phyloP scores from a whole-genome alignment of 2,329 filamentous ascomycete genomes.

The Alternaria triticina region DNA sequence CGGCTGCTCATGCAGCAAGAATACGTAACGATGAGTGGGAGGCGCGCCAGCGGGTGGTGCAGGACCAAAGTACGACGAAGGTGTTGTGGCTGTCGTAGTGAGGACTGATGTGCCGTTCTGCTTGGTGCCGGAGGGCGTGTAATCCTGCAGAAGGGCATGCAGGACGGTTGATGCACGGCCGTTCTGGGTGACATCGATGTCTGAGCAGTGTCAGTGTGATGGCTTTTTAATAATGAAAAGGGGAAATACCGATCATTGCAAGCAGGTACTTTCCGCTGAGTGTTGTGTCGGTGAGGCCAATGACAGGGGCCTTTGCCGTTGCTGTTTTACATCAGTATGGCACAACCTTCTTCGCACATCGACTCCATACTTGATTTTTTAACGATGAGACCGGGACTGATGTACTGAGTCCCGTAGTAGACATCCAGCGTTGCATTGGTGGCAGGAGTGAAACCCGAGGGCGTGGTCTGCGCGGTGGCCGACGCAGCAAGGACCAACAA shows the following conservation, averaged over 20 bases:
- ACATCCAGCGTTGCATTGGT: constrained; percentile 35
- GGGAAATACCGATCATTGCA: constrained; percentile 36
- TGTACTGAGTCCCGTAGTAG: constrained; percentile 38
- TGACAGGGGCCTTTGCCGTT: constrained; percentile 24
- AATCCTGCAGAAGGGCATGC: constrained; percentile 40
- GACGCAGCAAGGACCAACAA: constrained; percentile 19
- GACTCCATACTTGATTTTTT: constrained; percentile 33
- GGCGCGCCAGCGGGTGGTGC: constrained; percentile 37
- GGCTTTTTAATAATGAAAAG: constrained; percentile 13
- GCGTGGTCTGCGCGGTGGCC: constrained; percentile 29
- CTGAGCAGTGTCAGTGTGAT: neutral
- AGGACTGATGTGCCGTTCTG: constrained; percentile 33
- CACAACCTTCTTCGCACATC: neutral
- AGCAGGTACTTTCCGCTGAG: constrained; percentile 37
- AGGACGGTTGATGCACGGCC: constrained; percentile 30
- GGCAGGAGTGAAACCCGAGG: constrained; percentile 30
- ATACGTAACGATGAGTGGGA: constrained; percentile 40
- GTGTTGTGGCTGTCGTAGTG: constrained; percentile 34
- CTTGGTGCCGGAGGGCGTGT: constrained; percentile 21
- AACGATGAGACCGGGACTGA: constrained; percentile 35
- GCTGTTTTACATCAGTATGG: constrained; percentile 14
- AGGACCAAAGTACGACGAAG: constrained; percentile 40
- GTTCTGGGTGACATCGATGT: constrained; percentile 14
- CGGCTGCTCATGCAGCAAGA: constrained; percentile 39
- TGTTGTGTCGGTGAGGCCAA: constrained; percentile 31